Evolutionary conservation across 1,284 basidiomycete genomes (phyloP), one percentile per base, ranked within the genome.

Genomic region (Volvariella volvacea): DNA sequence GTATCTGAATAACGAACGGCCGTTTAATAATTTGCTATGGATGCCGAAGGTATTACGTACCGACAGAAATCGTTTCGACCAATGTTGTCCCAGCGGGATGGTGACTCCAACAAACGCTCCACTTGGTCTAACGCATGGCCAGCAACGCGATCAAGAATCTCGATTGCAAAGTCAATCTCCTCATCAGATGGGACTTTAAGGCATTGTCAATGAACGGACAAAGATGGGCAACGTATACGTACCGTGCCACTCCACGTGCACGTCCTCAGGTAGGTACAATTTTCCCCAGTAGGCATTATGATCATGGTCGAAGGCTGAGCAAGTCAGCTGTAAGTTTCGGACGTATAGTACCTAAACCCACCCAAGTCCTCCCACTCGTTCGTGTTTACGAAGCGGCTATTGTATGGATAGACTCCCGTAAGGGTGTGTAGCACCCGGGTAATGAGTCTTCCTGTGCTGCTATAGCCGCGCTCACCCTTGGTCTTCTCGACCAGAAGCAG

Each of bases 41-140:
- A 44, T 47, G 39, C 19, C 38, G 39, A 12, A 34, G 45, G 46
- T 32, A 28, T 14, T n/a, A 57, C 72, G 48, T 68, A 84, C 74
- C 95, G 80, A 64, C 94, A 98, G 60, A 98, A 96, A 62, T 97
- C 93, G 61, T 96, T 97, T 22, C 88, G 81, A 67, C 84, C 83
- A 15, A 80, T 71, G 46, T 72, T 80, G 55, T 89, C 80, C 79
- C 88, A 88, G 25, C 58, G 72, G 14, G 67, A 64, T 9, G 76
- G 73, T 3, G 66, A 71, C 9, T 68, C 65, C 7, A 90, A 64
- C 12, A 95, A 68, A 3, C 54, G 53, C 41, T 92, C 86, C 1
- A 98, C 70, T 44, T 75, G 78, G 46, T 79, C 71, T 20, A 95
- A 60, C 0, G 80, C 70, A 1, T 90, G 89, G 4, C 70, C 62